Percentiles rank a stretch among this genome's conserved stretches.
These are phyloP conservation scores for Danielia oregonensis DNA, from an alignment of 805 yeast species.

Conservation along the genomic window DNA sequence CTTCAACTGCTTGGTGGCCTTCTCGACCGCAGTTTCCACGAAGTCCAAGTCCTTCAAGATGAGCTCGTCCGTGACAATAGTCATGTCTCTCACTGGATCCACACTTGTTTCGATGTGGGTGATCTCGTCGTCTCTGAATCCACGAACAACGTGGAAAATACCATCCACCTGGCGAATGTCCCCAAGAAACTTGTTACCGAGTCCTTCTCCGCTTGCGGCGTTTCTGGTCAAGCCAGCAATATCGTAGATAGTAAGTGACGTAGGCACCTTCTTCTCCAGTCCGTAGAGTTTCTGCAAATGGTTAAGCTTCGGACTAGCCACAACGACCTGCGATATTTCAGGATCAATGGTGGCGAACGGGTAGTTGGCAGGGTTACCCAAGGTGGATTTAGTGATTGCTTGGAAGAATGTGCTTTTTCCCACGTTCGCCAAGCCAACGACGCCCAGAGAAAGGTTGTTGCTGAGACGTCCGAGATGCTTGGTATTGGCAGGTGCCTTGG, in stretches of 20 bases:
- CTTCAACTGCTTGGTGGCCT: conserved; percentile 23
- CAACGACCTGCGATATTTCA: conserved; percentile 94
- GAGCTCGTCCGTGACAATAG: conserved; percentile 52
- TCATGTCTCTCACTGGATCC: conserved; percentile 18
- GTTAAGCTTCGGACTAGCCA: conserved; percentile 88
- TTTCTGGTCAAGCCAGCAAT: conserved; percentile 98
- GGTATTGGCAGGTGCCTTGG: conserved; percentile 7
- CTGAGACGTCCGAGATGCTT: conserved; percentile 16
- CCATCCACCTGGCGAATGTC: conserved; percentile 98
- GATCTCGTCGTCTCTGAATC: conserved; percentile 40
- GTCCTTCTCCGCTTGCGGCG: conserved; percentile 95
- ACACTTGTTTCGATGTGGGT: conserved; percentile 18
- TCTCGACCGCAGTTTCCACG: conserved; percentile 48
- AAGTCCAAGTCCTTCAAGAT: conserved; percentile 58
- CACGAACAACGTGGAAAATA: conserved; percentile 94
- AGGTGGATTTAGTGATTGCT: conserved; percentile 86
- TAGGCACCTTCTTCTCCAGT: conserved; percentile 86
- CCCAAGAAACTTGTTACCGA: conserved; percentile 95
- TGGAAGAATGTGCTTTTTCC: conserved; percentile 98
- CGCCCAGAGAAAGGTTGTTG: conserved; percentile 47
- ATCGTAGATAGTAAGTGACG: conserved; percentile 88
- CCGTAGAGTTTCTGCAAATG: conserved; percentile 67
- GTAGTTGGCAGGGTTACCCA: conserved; percentile 96
- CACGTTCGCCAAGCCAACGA: conserved; percentile 92
- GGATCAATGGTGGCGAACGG: conserved; percentile 99